Base-by-base conservation (phyloP, 306 rosid genomes). In the Casuarina cunninghamiana region DNA sequence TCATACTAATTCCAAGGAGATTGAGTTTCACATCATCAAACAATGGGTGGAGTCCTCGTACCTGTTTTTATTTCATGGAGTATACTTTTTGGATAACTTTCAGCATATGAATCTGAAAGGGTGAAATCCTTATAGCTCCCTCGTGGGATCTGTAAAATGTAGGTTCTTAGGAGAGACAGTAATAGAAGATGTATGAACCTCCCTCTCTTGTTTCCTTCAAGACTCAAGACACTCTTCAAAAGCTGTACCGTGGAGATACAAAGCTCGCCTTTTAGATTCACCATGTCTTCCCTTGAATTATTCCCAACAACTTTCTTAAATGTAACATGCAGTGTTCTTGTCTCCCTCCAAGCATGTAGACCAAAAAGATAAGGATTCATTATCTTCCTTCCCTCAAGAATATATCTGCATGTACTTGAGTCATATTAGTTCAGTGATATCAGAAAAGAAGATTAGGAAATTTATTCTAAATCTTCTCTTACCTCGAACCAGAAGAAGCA, bases 401-500 rank as follows among this genome's bases (percentile, higher is more conserved):
- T 53, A 69, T 78, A 83, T 74, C 86, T 83, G 83, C 86, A 78
- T 38, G 49, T 48, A 13, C 1, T 38, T 37, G 32, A 73, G 37
- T 45, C 53, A 71, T 19, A 72, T 21, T 53, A 39, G 42, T 63
- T 38, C 46, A 13, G 4, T 39, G 16, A 16, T 73, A 12, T 68
- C 51, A 76, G 37, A 62, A 61, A 78, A 69, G 48, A 26, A 71
- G 53, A 48, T 10, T 0, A 58, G 17, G 10, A 39, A 38, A 63
- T 13, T 38, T 63, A 69, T 39, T 15, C 41, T 69, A 48, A 73
- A 60, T 17, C 51, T 75, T 43, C n/a, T 37, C 45, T 2, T 37
- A 70, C 86, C 86, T 83, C 53, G 80, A 61, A 19, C 83, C 86
- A 44, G 83, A 69, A 38, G 86, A 75, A 78, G 83, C 86, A 3